These are phyloP conservation scores for Mollisiaceae sp. DNA, from an alignment of 2,329 filamentous ascomycete species.

Conservation along the genomic window DNA sequence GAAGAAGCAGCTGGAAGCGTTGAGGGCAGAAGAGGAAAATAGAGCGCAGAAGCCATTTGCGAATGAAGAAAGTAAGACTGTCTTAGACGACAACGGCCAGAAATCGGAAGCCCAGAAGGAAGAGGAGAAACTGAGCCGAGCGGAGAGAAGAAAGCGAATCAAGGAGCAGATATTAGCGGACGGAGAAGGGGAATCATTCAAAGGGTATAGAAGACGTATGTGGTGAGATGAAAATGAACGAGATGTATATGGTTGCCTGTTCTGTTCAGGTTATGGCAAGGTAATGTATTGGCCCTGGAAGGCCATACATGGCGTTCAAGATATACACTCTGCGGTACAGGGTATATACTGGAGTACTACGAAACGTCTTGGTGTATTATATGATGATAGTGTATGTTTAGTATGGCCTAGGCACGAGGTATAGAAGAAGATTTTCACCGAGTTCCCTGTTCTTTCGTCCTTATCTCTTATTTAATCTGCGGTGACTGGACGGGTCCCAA, in stretches of 20 bases:
- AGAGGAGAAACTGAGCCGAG: slow-evolving; percentile 35
- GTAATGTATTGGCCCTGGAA: not conserved
- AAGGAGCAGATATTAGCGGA: slow-evolving; percentile 57
- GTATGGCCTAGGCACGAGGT: slow-evolving; percentile 28
- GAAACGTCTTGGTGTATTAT: slow-evolving; percentile 19
- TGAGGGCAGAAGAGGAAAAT: slow-evolving; percentile 17
- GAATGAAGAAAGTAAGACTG: not conserved
- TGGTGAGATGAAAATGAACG: slow-evolving; percentile 47
- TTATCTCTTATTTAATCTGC: not conserved
- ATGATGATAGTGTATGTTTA: slow-evolving; percentile 18
- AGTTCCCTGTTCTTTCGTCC: not conserved
- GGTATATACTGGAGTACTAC: not conserved
- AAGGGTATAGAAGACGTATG: slow-evolving; percentile 59
- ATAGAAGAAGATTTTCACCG: slow-evolving; percentile 1
- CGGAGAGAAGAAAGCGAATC: slow-evolving; percentile 57
- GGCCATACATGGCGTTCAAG: not conserved
- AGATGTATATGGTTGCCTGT: not conserved
- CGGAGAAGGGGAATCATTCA: slow-evolving; percentile 47
- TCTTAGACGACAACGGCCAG: slow-evolving; percentile 56
- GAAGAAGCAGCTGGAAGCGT: slow-evolving; percentile 28
- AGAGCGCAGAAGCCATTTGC: slow-evolving; percentile 12
- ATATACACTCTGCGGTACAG: too few relatives aligned
- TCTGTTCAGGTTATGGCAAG: slow-evolving; percentile 3
- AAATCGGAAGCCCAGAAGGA: slow-evolving; percentile 38
- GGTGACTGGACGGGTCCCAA: not conserved